phyloP scores from a whole-genome alignment of 208 protist species.

The Leishmania tropica region DNA sequence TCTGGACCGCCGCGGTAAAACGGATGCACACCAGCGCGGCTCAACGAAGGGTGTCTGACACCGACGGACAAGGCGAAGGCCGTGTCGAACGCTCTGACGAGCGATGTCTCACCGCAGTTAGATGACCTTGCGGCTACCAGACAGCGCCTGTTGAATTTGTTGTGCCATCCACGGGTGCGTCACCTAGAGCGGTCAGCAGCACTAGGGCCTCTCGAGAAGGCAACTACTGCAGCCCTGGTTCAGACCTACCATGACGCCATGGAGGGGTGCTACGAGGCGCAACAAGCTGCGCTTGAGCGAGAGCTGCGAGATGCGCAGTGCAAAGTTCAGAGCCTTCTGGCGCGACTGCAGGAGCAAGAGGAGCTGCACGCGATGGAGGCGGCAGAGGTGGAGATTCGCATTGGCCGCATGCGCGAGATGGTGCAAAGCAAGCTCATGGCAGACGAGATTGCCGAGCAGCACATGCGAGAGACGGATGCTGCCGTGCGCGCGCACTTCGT shows the following conservation, averaged over 20 bases:
- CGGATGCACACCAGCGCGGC: constrained; percentile 1
- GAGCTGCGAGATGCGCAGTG: constrained; percentile 3
- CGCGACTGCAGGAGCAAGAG: constrained; percentile 18
- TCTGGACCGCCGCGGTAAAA: constrained; percentile 18
- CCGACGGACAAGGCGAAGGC: constrained; percentile 27
- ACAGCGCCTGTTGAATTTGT: constrained; percentile 6
- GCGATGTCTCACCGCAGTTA: constrained; percentile 12
- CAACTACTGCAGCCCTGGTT: constrained; percentile 10
- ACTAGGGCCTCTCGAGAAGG: neutral
- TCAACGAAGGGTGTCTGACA: constrained; percentile 27
- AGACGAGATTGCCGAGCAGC: constrained; percentile 54
- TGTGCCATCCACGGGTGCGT: constrained; percentile 16
- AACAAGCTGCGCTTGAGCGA: constrained; percentile 11
- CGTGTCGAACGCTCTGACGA: neutral
- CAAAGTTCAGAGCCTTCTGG: neutral
- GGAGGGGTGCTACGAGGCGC: neutral
- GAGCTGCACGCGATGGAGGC: constrained; percentile 14
- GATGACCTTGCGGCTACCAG: constrained; percentile 22
- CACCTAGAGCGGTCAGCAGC: constrained; percentile 5
- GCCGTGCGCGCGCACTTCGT: constrained; percentile 43
- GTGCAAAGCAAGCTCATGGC: constrained; percentile 65
- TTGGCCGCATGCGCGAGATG: constrained; percentile 47
- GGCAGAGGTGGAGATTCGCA: constrained; percentile 35
- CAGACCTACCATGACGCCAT: constrained; percentile 17
- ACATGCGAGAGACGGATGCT: constrained; percentile 47